These are phyloP conservation scores for Musa troglodytarum DNA, from an alignment of 176 grass and related monocot genomes.

Conservation along the genomic window DNA sequence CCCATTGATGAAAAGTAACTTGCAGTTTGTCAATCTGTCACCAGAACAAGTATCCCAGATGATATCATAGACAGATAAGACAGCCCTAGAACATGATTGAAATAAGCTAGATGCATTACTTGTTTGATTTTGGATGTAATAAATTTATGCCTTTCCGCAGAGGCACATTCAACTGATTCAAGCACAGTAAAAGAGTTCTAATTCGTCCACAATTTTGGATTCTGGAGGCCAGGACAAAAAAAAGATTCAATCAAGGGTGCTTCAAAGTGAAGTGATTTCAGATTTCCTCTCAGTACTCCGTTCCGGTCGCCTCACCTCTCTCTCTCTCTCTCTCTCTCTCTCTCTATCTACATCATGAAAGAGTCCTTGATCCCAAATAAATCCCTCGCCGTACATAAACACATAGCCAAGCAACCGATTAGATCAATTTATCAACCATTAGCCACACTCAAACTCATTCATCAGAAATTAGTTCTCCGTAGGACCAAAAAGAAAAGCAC, in stretches of 20 bases:
- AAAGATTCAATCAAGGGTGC: too few relatives aligned
- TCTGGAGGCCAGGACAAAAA: too few relatives aligned
- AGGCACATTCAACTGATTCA: too few relatives aligned
- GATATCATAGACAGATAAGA: background rate
- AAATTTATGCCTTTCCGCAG: background rate
- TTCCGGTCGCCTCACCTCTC: background rate
- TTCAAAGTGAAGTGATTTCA: background rate
- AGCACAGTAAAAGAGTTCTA: too few relatives aligned
- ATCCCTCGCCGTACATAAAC: background rate
- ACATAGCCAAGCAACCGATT: background rate
- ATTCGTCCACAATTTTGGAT: too few relatives aligned
- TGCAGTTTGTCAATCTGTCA: conserved; percentile 76
- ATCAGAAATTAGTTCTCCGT: background rate
- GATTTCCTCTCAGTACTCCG: background rate
- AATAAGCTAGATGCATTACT: background rate
- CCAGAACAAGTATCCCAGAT: background rate
- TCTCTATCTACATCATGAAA: background rate
- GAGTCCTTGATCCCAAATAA: background rate
- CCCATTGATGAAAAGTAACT: conserved; percentile 69
- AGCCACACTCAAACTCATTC: background rate
- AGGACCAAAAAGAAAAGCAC: background rate
- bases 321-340: background rate
- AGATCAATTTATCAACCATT: background rate
- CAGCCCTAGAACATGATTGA: background rate
- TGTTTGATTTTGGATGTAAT: background rate